These are phyloP conservation scores for Clavispora fructus DNA, from an alignment of 805 yeast genomes.

Conservation along the genomic window DNA sequence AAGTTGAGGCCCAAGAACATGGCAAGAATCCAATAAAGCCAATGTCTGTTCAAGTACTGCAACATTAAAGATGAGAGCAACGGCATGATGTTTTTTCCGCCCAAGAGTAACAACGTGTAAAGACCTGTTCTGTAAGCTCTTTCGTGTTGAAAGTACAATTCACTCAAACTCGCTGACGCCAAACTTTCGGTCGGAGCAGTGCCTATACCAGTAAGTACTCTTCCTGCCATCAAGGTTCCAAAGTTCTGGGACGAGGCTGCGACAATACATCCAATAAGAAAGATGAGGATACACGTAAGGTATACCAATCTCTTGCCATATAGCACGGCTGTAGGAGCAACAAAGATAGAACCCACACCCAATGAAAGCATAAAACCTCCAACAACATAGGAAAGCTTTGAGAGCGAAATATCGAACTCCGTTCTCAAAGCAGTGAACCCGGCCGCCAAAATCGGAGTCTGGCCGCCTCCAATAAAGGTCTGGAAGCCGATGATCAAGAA, in stretches of 20 bases:
- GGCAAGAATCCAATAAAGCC: slow-evolving; percentile 58
- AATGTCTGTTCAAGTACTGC: slow-evolving; percentile 45
- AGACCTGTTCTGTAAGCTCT: slow-evolving; percentile 56
- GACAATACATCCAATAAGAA: slow-evolving; percentile 50
- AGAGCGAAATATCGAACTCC: slow-evolving; percentile 40
- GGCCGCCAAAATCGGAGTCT: slow-evolving; percentile 55
- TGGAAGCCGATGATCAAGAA: slow-evolving; percentile 50
- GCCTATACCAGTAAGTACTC: slow-evolving; percentile 56
- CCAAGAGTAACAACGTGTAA: slow-evolving; percentile 53
- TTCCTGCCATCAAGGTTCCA: slow-evolving; percentile 51
- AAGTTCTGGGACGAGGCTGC: slow-evolving; percentile 47
- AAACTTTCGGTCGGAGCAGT: slow-evolving; percentile 57
- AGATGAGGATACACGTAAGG: slow-evolving; percentile 41
- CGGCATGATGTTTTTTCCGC: slow-evolving; percentile 58
- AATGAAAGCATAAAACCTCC: slow-evolving; percentile 56
- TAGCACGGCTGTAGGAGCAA: slow-evolving; percentile 52
- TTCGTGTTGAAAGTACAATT: slow-evolving; percentile 56
- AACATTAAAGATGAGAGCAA: slow-evolving; percentile 51
- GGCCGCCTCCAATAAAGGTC: slow-evolving; percentile 58
- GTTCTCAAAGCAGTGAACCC: slow-evolving; percentile 39
- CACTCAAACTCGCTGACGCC: slow-evolving; percentile 58
- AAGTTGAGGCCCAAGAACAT: slow-evolving; percentile 47
- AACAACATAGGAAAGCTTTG: slow-evolving; percentile 47
- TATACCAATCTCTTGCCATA: slow-evolving; percentile 58
- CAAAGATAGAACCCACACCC: slow-evolving; percentile 54